Evolutionary conservation across 306 rosid species (phyloP), one percentile per base, ranked within the genome.

Genomic region (Canavalia ensiformis): DNA sequence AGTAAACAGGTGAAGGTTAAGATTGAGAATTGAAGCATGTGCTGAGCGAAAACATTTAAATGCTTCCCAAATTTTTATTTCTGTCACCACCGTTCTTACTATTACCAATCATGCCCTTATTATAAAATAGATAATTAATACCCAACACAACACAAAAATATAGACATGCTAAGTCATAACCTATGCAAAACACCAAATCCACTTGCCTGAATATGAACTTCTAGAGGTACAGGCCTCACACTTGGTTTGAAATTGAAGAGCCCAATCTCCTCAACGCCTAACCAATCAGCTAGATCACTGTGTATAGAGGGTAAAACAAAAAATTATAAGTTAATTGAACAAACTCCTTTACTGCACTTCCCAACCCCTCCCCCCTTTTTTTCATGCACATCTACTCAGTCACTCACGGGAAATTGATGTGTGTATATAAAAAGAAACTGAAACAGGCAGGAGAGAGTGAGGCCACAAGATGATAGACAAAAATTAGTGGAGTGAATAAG

Each of bases 241-340:
- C 99, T 95, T 76, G 99, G 99, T 90, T 95, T 95, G 89, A 95
- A 95, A 86, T 95, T 95, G 90, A 93, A 95, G 72, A 95, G 95
- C 45, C 99, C 98, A n/a, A 84, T 82, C 75, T 95, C 99, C 78
- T 85, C 97, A 71, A 95, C 97, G 67, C 99, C 99, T 90, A 95
- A 85, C 99, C 99, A 95, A 82, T 95, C 99, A 82, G 91, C 98
- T 86, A 95, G 89, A 87, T 95, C 94, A 69, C 98, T 95, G 58
- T 56, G 85, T 58, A 82, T 68, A 83, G 75, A 59, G 57, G 76
- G 10, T 0, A 13, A n/a, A 39, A 82, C 62, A 37, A 75, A 34
- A 83, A 60, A 71, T 59, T 64, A 65, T 31, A 50, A 71, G 55
- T 75, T 49, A 46, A 62, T 78, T 18, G 7, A 73, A 68, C 66